These are phyloP conservation scores for Paramecium tetraurelia DNA, from an alignment of 73 alveolate species.

Conservation along the genomic window DNA sequence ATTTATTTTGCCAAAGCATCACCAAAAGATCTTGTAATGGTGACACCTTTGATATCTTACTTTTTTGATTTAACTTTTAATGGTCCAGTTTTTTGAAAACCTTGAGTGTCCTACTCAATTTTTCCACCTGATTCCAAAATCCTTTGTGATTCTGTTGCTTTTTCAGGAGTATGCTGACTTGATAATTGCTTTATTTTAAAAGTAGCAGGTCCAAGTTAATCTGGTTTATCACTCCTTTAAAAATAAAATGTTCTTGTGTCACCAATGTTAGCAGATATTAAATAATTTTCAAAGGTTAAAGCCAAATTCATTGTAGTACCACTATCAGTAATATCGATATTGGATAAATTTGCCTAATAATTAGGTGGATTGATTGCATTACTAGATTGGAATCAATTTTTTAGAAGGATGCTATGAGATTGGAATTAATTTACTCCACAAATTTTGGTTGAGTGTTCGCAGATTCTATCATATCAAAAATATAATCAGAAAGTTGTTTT, in stretches of 20 bases:
- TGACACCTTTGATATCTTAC: conserved; percentile 39
- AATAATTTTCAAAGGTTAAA: background rate
- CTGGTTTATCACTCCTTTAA: background rate
- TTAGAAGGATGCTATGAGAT: background rate
- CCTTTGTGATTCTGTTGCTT: background rate
- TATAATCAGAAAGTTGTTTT: background rate
- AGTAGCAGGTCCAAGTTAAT: background rate
- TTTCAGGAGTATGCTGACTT: background rate
- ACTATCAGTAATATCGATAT: background rate
- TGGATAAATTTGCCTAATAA: background rate
- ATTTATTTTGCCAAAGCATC: conserved; percentile 59
- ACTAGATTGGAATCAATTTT: background rate
- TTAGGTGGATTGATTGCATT: background rate
- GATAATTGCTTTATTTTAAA: background rate
- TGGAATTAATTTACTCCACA: background rate
- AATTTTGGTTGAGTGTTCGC: background rate
- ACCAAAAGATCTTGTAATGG: conserved; percentile 63
- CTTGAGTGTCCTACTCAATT: background rate
- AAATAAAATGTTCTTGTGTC: background rate
- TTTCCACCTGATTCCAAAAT: background rate
- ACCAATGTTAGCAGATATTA: background rate
- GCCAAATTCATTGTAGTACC: background rate
- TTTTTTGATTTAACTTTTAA: background rate
- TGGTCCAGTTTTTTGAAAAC: background rate
- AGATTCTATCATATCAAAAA: background rate